A percentile compares a stretch with the other conserved stretches of the same genome.
Conservation (phyloP, 306 rosid genomes). For the Pterocarpus santalinus region DNA sequence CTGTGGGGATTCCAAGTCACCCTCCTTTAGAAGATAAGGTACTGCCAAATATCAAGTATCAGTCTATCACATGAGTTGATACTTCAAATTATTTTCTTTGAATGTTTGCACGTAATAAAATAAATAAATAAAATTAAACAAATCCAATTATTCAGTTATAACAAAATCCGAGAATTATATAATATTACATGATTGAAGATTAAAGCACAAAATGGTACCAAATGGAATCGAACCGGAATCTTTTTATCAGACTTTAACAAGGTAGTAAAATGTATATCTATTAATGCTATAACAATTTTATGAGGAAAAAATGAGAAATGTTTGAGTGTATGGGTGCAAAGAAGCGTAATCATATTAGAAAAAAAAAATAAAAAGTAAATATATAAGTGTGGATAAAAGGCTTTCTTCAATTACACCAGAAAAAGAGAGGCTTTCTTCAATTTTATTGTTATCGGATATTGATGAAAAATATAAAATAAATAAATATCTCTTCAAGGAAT, state of each 20-base stretch:
- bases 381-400: neutral
- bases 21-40: slow-evolving; percentile 36
- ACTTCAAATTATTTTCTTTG: slow-evolving; percentile 35
- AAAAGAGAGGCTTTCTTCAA: neutral
- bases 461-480: neutral
- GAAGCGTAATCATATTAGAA: neutral
- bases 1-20: slow-evolving; percentile 43
- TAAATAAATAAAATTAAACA: neutral
- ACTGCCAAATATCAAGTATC: slow-evolving; percentile 31
- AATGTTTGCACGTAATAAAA: neutral
- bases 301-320: too few species aligned
- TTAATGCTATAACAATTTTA: too few species aligned
- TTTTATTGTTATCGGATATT: neutral
- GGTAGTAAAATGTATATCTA: too few species aligned
- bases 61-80: slow-evolving; percentile 33
- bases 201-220: neutral
- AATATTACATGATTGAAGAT: neutral
- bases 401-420: neutral
- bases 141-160: neutral
- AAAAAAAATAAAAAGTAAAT: neutral
- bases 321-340: neutral
- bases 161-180: neutral
- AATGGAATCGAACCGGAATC: too few species aligned
- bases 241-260: too few species aligned
- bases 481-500: neutral